Evolutionary conservation across 2,329 filamentous ascomycete genomes (phyloP).

Genomic region (Proliferodiscus dingleyae): DNA sequence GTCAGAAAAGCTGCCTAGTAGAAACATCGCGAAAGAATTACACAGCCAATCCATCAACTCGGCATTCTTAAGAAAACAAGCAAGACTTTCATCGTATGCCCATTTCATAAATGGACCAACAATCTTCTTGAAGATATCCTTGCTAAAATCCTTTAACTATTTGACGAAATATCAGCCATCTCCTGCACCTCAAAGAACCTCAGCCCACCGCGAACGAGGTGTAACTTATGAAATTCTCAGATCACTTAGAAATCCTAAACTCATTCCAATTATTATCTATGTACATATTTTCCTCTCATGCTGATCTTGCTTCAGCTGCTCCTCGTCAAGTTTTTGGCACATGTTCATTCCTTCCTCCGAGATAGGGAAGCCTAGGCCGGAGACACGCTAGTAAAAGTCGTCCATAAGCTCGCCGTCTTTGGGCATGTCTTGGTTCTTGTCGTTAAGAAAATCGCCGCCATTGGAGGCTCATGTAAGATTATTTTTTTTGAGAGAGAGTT

Average conservation of each 20-base stretch:
- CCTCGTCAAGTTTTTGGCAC: conserved; percentile 9
- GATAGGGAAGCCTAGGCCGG: conserved; percentile 17
- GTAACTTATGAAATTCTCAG: conserved; percentile 16
- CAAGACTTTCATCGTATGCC: conserved; percentile 17
- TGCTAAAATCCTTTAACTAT: conserved; percentile 19
- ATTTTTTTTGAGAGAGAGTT: too few species aligned
- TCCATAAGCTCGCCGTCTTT: conserved; percentile 13
- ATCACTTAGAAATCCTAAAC: conserved; percentile 14
- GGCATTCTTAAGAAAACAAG: conserved; percentile 10
- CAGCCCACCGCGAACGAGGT: too few species aligned
- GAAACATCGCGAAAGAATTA: background rate
- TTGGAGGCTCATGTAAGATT: conserved; percentile 15
- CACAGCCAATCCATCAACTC: conserved; percentile 10
- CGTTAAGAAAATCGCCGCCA: conserved; percentile 17
- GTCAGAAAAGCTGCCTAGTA: background rate
- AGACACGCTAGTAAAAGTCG: conserved; percentile 12
- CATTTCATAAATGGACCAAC: conserved; percentile 18
- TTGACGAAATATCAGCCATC: background rate
- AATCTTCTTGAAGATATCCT: conserved; percentile 17
- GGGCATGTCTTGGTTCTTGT: conserved; percentile 20
- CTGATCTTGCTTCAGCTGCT: conserved; percentile 18
- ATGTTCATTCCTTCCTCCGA: conserved; percentile 9
- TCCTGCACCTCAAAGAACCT: too few species aligned
- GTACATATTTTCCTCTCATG: conserved; percentile 14
- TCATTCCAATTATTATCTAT: conserved; percentile 23